Evolutionary conservation across 805 yeast genomes (phyloP), one percentile per base, ranked within the genome.

Genomic region (Lachancea meyersii): DNA sequence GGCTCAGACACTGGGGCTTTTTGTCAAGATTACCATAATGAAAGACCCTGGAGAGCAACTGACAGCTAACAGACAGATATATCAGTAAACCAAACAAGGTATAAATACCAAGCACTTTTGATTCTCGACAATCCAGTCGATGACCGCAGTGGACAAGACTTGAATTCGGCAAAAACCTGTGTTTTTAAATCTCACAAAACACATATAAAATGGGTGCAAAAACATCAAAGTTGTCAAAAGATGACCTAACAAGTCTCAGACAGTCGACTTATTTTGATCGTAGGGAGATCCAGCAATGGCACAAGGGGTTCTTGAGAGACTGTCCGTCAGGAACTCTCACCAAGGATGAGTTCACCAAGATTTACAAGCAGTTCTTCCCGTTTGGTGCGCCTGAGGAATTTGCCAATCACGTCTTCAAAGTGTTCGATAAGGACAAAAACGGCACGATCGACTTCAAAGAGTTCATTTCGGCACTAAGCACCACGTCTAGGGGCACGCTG

Each of bases 231-330:
- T 68, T 93, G 38, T 83, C 95, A 14, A 87, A 83, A 54, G 97
- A 93, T 52, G 97, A 93, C 55, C 74, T 93, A 38, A 75, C 84
- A 41, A 80, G 82, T 42, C 75, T 93, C 46, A 84, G 83, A 60
- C 81, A 79, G 57, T 82, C 88, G 19, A 93, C 99, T 0, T 83
- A 87, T 55, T 93, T 93, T 58, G 96, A 91, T 58, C 79, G 89
- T 41, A 74, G 96, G 50, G 98, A 93, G 60, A 75, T 93, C 34
- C 97, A 93, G 63, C 98, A 91, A 60, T 93, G 99, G 99, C 91
- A 91, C 60, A 91, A 91, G 60, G 97, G 97, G 2, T 93, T 93
- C 55, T 70, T 83, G 32, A 75, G 96, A 58, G 98, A 93, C 62
- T 91, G 96, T 61, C 97, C 97, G 1, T 72, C 79, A 26, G 97